Conservation (phyloP, 2,329 filamentous ascomycete genomes). For the Aspergillus tubingensis region DNA sequence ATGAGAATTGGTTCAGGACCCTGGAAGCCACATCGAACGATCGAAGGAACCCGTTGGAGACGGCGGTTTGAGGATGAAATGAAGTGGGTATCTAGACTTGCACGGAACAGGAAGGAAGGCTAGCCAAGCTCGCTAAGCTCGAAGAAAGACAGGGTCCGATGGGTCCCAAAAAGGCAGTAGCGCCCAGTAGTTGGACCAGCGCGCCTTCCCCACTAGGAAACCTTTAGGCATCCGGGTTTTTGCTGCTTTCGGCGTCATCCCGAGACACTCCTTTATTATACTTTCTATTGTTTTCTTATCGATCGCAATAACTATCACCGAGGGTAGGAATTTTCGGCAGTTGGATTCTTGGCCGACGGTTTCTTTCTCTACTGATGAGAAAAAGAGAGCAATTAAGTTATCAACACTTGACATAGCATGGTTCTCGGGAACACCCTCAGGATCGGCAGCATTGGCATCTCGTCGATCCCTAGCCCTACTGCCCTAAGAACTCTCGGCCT, state of each 20-base stretch:
- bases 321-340: too few species aligned
- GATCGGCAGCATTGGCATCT: neutral
- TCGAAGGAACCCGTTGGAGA: neutral
- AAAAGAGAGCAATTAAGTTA: neutral
- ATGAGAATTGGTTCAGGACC: neutral
- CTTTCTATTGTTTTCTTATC: neutral
- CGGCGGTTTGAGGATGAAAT: conserved; percentile 1
- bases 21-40: neutral
- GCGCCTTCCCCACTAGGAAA: neutral
- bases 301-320: neutral
- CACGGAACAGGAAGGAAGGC: neutral
- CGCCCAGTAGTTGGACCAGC: neutral
- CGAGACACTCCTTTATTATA: neutral
- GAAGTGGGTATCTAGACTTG: neutral
- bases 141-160: neutral
- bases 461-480: too few species aligned
- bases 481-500: neutral
- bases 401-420: neutral
- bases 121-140: neutral
- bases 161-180: neutral
- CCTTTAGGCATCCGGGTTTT: neutral
- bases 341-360: neutral
- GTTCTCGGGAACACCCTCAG: neutral
- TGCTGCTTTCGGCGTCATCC: neutral
- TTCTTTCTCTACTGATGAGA: neutral